Evolutionary conservation across 2,329 filamentous ascomycete species (phyloP).

Genomic region (Xylaria sp.): DNA sequence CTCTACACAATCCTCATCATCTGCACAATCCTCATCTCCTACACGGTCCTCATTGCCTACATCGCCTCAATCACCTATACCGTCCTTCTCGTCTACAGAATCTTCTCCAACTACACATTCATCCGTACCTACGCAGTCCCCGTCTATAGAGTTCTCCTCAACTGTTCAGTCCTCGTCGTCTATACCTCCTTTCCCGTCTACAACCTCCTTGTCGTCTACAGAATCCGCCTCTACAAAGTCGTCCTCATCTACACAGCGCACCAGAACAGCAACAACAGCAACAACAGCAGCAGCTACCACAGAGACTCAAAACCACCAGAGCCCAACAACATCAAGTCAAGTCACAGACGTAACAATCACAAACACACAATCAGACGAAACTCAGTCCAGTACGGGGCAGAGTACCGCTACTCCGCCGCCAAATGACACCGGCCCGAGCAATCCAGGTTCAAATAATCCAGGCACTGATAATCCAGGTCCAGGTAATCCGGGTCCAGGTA

Average conservation of each 20-base stretch:
- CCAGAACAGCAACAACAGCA: background rate
- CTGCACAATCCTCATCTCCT: background rate
- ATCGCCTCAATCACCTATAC: background rate
- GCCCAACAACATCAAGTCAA: slow-evolving; percentile 1
- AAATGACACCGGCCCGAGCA: background rate
- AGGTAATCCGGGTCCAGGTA: too few relatives aligned
- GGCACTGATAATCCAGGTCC: too few relatives aligned
- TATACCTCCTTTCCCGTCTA: background rate
- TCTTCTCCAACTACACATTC: background rate
- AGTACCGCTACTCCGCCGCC: background rate
- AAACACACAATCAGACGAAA: slow-evolving; percentile 1
- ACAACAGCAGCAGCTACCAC: background rate
- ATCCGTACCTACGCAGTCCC: background rate
- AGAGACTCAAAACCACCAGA: background rate
- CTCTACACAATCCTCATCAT: background rate
- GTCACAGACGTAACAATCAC: slow-evolving; percentile 1
- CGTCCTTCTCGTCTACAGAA: background rate
- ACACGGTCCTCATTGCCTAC: background rate
- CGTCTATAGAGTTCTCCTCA: background rate
- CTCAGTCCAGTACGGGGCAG: background rate
- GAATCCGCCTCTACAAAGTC: background rate
- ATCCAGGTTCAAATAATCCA: too few relatives aligned
- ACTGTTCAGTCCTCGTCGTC: background rate
- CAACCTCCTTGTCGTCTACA: background rate
- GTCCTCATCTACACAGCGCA: background rate